Evolutionary conservation across 129 eudicot genomes (phyloP), one percentile per base, ranked within the genome.

Genomic region (Chrysanthemum lavandulifolium): DNA sequence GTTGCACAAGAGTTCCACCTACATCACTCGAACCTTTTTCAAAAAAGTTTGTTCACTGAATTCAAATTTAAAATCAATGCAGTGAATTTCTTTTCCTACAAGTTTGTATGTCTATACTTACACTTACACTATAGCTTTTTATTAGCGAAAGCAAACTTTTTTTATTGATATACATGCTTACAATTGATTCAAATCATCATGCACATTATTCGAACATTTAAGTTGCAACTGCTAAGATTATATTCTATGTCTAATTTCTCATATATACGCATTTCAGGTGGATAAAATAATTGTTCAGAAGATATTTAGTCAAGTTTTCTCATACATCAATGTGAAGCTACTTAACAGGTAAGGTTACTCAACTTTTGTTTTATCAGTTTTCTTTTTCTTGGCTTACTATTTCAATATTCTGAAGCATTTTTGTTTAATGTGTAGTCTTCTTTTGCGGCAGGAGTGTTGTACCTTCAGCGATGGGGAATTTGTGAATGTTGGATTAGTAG

Each of bases 251-350:
- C 33, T 29, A 54, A 33, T 4, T 21, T 70, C 74, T 70, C 36
- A 33, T 33, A 55, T 70, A 55, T 1, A 1, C 23, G 10, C 21
- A 29, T 72, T 74, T 67, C 86, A 91, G 97, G 92, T 91, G 59
- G 87, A 90, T 43, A 82, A 92, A 5, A 80, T 91, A 76, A 87
- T 91, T 62, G 82, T 89, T 70, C 91, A 85, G 81, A 91, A 91
- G 80, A 88, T 91, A 60, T 88, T 65, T 75, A 78, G 88, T 11
- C 97, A 91, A 65, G 72, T 66, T 23, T 88, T 91, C 75, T 88
- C 97, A 2, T 86, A 78, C 69, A 75, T 91, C 67, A 88, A 91
- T 23, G 92, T 91, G 47, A 92, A 86, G 66, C 96, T 91, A 73
- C 84, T 91, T 76, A 86, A 88, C 72, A 91, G 97, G 96, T 91